Evolutionary conservation across 805 yeast genomes (phyloP).

Genomic region (Babjeviella inositovora): DNA sequence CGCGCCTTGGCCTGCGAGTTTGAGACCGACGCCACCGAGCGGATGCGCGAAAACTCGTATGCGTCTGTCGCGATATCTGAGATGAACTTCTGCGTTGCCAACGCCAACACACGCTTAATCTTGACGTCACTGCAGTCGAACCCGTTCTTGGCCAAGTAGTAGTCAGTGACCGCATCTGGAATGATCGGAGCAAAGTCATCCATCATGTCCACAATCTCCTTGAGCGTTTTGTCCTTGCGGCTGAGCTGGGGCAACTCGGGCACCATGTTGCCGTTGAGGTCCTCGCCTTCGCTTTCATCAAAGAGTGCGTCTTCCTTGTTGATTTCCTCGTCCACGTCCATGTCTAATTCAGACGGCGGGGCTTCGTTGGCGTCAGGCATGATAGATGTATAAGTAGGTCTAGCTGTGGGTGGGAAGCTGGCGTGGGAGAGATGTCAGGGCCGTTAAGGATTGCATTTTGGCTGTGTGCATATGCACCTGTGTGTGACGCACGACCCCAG

Average conservation of each 20-base stretch:
- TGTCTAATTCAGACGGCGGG: too few species aligned
- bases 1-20: slow-evolving; percentile 74
- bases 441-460: too few species aligned
- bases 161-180: slow-evolving; percentile 93
- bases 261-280: too few species aligned
- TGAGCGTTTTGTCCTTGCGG: slow-evolving; percentile 65
- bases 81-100: slow-evolving; percentile 92
- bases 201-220: slow-evolving; percentile 77
- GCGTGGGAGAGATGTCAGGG: too few species aligned
- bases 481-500: too few species aligned
- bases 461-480: too few species aligned
- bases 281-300: too few species aligned
- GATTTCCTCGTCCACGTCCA: too few species aligned
- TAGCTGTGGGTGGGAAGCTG: too few species aligned
- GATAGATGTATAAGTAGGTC: too few species aligned
- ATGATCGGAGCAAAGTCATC: slow-evolving; percentile 91
- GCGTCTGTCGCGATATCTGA: slow-evolving; percentile 95
- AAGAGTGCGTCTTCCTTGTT: too few species aligned
- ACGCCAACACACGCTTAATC: slow-evolving; percentile 70
- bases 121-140: slow-evolving; percentile 66
- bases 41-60: slow-evolving; percentile 83
- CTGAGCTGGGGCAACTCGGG: slow-evolving; percentile 53
- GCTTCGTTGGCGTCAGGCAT: too few species aligned
- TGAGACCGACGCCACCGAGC: slow-evolving; percentile 80
- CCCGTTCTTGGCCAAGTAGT: slow-evolving; percentile 75